Conservation (phyloP, 2,329 filamentous ascomycete genomes). For the Fusarium annulatum region DNA sequence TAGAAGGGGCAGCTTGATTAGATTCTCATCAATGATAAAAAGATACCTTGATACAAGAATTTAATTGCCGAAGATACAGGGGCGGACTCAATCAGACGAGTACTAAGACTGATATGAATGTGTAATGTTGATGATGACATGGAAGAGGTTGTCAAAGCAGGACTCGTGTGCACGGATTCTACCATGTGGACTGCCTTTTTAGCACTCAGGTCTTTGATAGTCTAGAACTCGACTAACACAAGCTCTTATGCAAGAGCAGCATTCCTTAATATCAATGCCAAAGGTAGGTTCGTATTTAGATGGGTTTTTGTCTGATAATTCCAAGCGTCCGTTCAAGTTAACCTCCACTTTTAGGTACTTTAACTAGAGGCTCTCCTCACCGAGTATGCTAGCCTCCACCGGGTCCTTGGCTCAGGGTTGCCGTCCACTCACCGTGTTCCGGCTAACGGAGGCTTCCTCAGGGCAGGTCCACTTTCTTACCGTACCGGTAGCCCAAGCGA, state of each 20-base stretch:
- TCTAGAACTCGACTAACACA: neutral
- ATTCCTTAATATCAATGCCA: neutral
- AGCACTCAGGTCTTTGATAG: neutral
- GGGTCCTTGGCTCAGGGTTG: neutral
- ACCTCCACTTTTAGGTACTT: neutral
- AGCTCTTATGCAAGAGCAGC: neutral
- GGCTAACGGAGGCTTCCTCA: conserved; percentile 18
- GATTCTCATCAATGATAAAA: conserved; percentile 13
- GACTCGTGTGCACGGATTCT: neutral
- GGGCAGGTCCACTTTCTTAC: conserved; percentile 10
- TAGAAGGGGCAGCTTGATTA: conserved; percentile 10
- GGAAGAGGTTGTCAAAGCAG: neutral
- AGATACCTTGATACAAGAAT: neutral
- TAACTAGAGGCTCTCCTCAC: conserved; percentile 1
- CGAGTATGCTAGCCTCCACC: neutral
- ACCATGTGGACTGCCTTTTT: neutral
- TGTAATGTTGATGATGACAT: neutral
- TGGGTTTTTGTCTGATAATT: neutral
- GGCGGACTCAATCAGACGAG: neutral
- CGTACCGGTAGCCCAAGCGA: conserved; percentile 33
- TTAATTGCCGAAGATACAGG: neutral
- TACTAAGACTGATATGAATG: neutral
- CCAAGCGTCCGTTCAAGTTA: neutral
- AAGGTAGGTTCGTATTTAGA: neutral
- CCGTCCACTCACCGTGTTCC: conserved; percentile 8